Conservation (phyloP, 805 yeast species). For the Hagleromyces aurorensis region DNA sequence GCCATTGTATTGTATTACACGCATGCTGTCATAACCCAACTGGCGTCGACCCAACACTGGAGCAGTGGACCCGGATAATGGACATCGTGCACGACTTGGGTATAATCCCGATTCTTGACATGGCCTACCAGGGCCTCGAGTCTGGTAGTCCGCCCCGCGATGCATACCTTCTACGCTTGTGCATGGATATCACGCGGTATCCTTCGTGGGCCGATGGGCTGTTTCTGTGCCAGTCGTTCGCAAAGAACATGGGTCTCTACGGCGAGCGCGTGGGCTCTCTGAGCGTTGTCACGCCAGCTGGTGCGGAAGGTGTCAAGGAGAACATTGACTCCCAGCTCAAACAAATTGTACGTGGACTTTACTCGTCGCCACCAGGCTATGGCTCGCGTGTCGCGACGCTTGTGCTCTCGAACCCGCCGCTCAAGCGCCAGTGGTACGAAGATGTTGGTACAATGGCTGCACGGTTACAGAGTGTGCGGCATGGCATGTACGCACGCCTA, state of each 20-base stretch:
- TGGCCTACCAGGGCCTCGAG: conserved; percentile 92
- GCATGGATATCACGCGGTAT: conserved; percentile 13
- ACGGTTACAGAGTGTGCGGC: conserved; percentile 69
- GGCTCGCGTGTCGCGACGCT: conserved; percentile 85
- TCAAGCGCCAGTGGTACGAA: conserved; percentile 66
- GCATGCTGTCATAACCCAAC: conserved; percentile 97
- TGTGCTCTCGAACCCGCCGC: conserved; percentile 52
- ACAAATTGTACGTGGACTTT: conserved; percentile 74
- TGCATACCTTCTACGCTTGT: conserved; percentile 43
- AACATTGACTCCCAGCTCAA: conserved; percentile 72
- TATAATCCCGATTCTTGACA: conserved; percentile 75
- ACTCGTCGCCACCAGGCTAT: conserved; percentile 91
- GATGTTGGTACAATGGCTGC: conserved; percentile 76
- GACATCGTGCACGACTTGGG: conserved; percentile 48
- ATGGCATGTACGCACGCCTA: conserved; percentile 50
- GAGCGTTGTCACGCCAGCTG: conserved; percentile 47
- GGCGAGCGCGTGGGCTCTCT: conserved; percentile 91
- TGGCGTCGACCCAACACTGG: conserved; percentile 78
- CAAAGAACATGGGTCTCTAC: conserved; percentile 88
- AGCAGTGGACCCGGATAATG: conserved; percentile 72
- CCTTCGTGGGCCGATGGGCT: conserved; percentile 43
- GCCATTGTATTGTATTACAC: conserved; percentile 54
- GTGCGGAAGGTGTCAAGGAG: conserved; percentile 42
- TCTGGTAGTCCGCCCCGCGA: conserved; percentile 76
- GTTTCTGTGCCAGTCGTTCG: conserved; percentile 79